Evolutionary conservation across 2,329 filamentous ascomycete species (phyloP).

Genomic region (Colletotrichum salicis): DNA sequence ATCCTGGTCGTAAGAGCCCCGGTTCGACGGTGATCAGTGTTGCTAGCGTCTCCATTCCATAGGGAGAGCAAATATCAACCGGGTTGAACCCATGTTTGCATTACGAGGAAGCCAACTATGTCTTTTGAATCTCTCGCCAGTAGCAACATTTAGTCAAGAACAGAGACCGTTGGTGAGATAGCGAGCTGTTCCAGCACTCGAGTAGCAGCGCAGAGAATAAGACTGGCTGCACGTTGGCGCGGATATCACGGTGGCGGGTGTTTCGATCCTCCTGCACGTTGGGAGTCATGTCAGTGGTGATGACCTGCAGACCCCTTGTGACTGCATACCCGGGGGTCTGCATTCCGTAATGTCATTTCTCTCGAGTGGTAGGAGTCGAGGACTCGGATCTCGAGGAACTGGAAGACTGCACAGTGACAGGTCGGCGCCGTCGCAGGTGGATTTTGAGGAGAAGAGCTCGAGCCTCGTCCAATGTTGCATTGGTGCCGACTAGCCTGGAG

Average conservation of each 20-base stretch:
- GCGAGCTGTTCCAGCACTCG: not conserved
- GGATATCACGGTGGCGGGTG: conserved; percentile 14
- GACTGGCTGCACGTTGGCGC: not conserved
- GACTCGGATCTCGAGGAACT: not conserved
- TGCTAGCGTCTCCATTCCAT: conserved; percentile 18
- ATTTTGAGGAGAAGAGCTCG: conserved; percentile 26
- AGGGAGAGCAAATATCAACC: not conserved
- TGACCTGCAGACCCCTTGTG: conserved; percentile 27
- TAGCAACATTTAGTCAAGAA: not conserved
- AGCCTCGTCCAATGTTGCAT: conserved; percentile 24
- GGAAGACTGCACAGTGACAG: conserved; percentile 12
- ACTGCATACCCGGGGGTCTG: conserved; percentile 20
- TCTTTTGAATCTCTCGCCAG: not conserved
- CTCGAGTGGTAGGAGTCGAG: not conserved
- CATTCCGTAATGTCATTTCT: not conserved
- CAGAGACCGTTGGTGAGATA: not conserved
- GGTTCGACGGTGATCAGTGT: conserved; percentile 19
- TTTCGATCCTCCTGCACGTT: conserved; percentile 21
- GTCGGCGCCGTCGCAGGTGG: not conserved
- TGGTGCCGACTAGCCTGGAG: not conserved
- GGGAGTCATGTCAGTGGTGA: conserved; percentile 11
- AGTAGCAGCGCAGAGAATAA: not conserved
- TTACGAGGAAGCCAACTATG: not conserved
- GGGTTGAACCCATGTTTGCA: not conserved
- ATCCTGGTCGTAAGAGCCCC: conserved; percentile 4